Base-by-base conservation (phyloP, 106 monocot genomes). In the Agapanthus africanus region DNA sequence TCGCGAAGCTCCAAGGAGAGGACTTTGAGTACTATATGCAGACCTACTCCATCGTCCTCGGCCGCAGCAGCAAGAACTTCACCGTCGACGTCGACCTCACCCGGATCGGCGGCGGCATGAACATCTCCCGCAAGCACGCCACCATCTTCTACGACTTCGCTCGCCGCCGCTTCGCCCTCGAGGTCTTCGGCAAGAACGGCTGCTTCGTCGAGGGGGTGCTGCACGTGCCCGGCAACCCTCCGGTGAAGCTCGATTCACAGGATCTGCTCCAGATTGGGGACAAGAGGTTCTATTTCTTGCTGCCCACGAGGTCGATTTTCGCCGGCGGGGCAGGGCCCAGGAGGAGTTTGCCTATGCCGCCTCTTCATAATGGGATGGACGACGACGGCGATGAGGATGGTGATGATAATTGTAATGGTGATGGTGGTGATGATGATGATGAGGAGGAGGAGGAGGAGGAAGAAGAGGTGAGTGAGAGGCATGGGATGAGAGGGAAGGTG, bases 221-320 rank as follows among this genome's bases (percentile, higher is more conserved):
- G 65, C 88, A 95, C 73, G 77, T 80, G 30, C 94, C 91, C 41
- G 88, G 85, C 19, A 72, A 81, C 13, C 75, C 83, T 6, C 94
- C 91, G 14, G 88, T 95, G 36, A 91, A 95, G 85, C 88, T 95
- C 57, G 94, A 95, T 23, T 91, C 94, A 14, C 87, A 82, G 77
- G 88, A 95, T 59, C 81, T 95, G 27, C 81, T 95, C n/a, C 90
- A 95, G 79, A 91, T 95, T 38, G 94, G 94, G 38, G 94, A 91
- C 51, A 83, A 83, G 61, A 77, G 77, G 73, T 95, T 92, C 47
- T 92, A 92, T 54, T 92, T 92, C 56, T 76, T 92, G 35, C 80
- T 92, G 32, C 91, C 91, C 4, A 74, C 70, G 15, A 66, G 88
- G 11, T 85, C 91, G 15, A 76, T 88, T 38, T 80, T 87, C 60